Base-by-base conservation (phyloP, 768 basidiomycete genomes). In the Boletus edulis region DNA sequence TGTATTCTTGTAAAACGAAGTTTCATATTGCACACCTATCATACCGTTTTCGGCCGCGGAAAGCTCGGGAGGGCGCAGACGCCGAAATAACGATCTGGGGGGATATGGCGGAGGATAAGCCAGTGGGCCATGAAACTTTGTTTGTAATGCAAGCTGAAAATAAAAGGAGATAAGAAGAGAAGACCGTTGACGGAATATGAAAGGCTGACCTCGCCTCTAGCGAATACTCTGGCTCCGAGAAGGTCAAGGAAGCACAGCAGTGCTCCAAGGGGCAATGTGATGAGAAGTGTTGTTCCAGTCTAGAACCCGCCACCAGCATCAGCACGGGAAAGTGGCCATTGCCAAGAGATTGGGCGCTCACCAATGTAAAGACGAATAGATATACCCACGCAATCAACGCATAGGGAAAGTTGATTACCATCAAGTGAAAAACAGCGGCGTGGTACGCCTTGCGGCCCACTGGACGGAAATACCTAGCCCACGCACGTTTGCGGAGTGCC, bases 201-300 rank as follows among this genome's bases (percentile, higher is more conserved):
- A 35, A 54, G 17, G 52, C 74, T 55, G 46, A 85, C 85, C 78
- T 93, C 90, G 54, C 82, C 86, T 57, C 87, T 74, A 5, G 91
- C 77, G 58, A 92, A 87, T 1, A 74, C 65, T 27, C 90, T 76
- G 10, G 89, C 91, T 14, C 89, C 89, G 9, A 92, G 67, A 7
- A 93, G 76, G 69, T 91, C 78, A 49, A 89, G 76, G 70, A 91
- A 92, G 68, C 88, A 91, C 17, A 91, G 73, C 11, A 91, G 73
- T 3, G 86, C 85, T 13, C 91, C 90, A 17, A 93, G 72, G 2
- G 90, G 90, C 5, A 92, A 77, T 0, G 87, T 85, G 64, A 92
- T 78, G n/a, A 93, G 79, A 14, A 90, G 78, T 0, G 86, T 89
- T 24, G 90, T 92, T 12, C 90, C 90, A 1, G 84, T 79, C 89